Conservation (phyloP, 2,329 filamentous ascomycete species). For the Claviceps quebecensis region DNA sequence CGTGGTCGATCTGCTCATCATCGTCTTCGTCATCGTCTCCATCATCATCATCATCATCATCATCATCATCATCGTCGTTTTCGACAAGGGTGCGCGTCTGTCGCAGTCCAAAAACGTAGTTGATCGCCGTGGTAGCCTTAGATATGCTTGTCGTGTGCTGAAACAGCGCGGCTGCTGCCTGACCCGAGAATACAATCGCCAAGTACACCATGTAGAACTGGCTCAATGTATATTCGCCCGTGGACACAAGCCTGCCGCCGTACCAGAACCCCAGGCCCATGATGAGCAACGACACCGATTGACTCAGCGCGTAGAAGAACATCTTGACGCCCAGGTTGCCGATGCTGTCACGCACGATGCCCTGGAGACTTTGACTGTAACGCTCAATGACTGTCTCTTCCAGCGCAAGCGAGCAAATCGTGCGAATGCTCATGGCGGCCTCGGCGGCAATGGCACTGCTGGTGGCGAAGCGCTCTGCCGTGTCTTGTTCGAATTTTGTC, state of each 20-base stretch:
- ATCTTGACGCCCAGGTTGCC: slow-evolving; percentile 23
- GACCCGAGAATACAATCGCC: slow-evolving; percentile 32
- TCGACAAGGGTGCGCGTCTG: slow-evolving; percentile 18
- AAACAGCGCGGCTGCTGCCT: slow-evolving; percentile 25
- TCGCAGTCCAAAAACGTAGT: slow-evolving; percentile 32
- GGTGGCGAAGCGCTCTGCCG: slow-evolving; percentile 27
- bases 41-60: not conserved
- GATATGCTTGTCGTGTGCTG: slow-evolving; percentile 37
- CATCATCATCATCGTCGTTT: slow-evolving; percentile 12
- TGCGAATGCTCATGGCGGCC: slow-evolving; percentile 33
- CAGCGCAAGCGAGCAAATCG: slow-evolving; percentile 32
- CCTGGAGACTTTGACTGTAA: slow-evolving; percentile 19
- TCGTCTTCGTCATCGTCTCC: slow-evolving; percentile 13
- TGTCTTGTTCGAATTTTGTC: slow-evolving; percentile 29
- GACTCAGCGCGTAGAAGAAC: slow-evolving; percentile 26
- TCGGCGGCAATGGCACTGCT: slow-evolving; percentile 37
- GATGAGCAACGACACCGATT: slow-evolving; percentile 24
- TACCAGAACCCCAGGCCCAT: slow-evolving; percentile 29
- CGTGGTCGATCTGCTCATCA: no score
- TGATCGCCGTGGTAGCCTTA: slow-evolving; percentile 32
- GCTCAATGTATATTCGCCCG: slow-evolving; percentile 29
- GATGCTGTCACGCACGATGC: slow-evolving; percentile 18
- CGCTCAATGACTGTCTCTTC: slow-evolving; percentile 27
- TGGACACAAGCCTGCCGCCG: slow-evolving; percentile 25
- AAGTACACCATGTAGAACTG: slow-evolving; percentile 39